Conservation (phyloP, 345 rosid genomes). For the Carallia brachiata region DNA sequence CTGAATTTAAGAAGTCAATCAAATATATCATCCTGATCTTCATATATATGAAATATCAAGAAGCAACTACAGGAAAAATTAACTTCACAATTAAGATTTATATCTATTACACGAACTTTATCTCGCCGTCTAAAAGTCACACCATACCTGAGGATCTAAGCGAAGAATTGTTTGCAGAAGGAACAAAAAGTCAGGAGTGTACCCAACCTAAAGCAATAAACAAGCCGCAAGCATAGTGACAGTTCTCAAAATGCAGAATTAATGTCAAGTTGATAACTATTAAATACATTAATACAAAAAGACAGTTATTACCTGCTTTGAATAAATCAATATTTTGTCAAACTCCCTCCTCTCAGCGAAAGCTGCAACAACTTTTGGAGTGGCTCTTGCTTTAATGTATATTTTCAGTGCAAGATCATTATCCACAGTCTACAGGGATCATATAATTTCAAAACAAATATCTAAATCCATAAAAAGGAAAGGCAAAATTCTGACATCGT, state of each 20-base stretch:
- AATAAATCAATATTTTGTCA: slow-evolving; percentile 87
- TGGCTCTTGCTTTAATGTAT: slow-evolving; percentile 91
- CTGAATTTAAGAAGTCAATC: slow-evolving; percentile 28
- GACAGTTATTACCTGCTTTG: slow-evolving; percentile 63
- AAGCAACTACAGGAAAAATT: no score
- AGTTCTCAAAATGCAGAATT: no score
- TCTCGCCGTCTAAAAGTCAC: no score
- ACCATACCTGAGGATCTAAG: slow-evolving; percentile 86
- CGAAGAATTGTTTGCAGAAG: slow-evolving; percentile 98
- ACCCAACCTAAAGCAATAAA: slow-evolving; percentile 61
- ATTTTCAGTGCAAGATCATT: slow-evolving; percentile 95
- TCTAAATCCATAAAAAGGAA: slow-evolving; percentile 9
- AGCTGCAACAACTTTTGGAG: slow-evolving; percentile 99
- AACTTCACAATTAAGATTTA: no score
- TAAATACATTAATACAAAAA: no score
- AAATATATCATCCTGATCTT: neutral
- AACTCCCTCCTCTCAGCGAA: slow-evolving; percentile 98
- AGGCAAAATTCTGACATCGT: no score
- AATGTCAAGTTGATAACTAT: no score
- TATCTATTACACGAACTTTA: no score
- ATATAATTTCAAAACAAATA: neutral
- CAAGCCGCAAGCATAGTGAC: no score
- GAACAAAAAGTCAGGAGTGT: slow-evolving; percentile 93
- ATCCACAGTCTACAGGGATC: slow-evolving; percentile 34
- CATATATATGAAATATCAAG: no score